These are phyloP conservation scores for Erysiphe pulchra DNA, from an alignment of 2,329 filamentous ascomycete genomes.

Conservation along the genomic window DNA sequence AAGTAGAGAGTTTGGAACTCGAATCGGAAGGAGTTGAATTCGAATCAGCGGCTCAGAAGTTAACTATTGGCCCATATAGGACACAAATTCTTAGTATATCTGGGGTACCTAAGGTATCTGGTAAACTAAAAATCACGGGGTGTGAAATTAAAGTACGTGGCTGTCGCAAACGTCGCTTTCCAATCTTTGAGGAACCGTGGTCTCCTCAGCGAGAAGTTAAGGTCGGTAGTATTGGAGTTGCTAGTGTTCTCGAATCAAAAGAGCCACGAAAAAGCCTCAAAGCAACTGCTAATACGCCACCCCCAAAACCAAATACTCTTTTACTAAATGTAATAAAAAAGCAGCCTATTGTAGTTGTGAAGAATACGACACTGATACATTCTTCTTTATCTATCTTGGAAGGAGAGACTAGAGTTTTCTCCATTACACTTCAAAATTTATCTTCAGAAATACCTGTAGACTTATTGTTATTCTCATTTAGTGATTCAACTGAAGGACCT, in stretches of 20 bases:
- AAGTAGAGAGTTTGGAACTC: slow-evolving; percentile 58
- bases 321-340: slow-evolving; percentile 50
- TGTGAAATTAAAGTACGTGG: slow-evolving; percentile 58
- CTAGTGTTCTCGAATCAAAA: slow-evolving; percentile 16
- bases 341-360: slow-evolving; percentile 54
- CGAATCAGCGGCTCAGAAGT: slow-evolving; percentile 34
- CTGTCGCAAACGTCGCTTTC: slow-evolving; percentile 61
- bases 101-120: slow-evolving; percentile 40
- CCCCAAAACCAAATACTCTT: slow-evolving; percentile 24
- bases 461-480: slow-evolving; percentile 67
- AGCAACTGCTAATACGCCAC: slow-evolving; percentile 15
- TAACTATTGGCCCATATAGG: slow-evolving; percentile 54
- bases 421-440: slow-evolving; percentile 54
- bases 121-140: slow-evolving; percentile 47
- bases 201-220: slow-evolving; percentile 42
- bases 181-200: slow-evolving; percentile 60
- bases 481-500: slow-evolving; percentile 61
- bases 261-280: slow-evolving; percentile 13
- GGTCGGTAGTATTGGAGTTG: slow-evolving; percentile 48
- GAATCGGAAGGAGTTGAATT: slow-evolving; percentile 51
- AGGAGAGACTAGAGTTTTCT: slow-evolving; percentile 58
- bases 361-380: slow-evolving; percentile 54
- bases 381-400: slow-evolving; percentile 81
- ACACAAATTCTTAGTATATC: slow-evolving; percentile 52
- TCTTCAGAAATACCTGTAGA: slow-evolving; percentile 49